Evolutionary conservation across 352 stramenopile genomes (phyloP).

Genomic region (Phytophthora hybrid): DNA sequence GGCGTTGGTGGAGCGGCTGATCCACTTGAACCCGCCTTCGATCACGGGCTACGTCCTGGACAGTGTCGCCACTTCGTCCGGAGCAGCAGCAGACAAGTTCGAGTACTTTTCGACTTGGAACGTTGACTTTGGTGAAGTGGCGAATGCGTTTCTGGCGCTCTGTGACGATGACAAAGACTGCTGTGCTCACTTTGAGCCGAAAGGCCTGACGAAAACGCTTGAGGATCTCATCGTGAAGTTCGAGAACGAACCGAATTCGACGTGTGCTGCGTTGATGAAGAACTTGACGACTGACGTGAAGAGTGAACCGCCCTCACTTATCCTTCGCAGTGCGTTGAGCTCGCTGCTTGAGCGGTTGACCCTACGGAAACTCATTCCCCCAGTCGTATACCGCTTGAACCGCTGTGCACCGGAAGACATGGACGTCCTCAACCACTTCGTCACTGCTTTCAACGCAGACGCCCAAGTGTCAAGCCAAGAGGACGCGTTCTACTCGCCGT

Average conservation of each 20-base stretch:
- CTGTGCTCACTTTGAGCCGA: conserved; percentile 19
- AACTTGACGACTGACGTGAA: conserved; percentile 4
- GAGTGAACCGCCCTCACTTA: conserved; percentile 27
- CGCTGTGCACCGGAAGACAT: conserved; percentile 41
- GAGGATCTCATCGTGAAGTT: conserved; percentile 26
- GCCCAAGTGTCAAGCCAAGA: conserved; percentile 18
- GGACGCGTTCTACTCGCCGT: conserved; percentile 34
- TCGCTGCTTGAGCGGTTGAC: conserved; percentile 28
- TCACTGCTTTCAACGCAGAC: conserved; percentile 20
- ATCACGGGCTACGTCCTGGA: conserved; percentile 62
- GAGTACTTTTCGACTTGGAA: conserved; percentile 59
- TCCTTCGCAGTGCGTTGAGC: conserved; percentile 34
- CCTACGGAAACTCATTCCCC: conserved; percentile 42
- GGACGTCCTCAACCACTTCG: conserved; percentile 28
- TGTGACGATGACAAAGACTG: conserved; percentile 33
- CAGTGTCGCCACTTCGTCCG: conserved; percentile 42
- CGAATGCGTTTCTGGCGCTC: conserved; percentile 35
- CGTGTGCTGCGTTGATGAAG: conserved; percentile 30
- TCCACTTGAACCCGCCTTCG: conserved; percentile 46
- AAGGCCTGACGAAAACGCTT: conserved; percentile 26
- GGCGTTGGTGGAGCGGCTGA: conserved; percentile 52
- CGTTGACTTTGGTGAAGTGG: conserved; percentile 42
- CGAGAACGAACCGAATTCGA: conserved; percentile 31
- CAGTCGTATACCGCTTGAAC: conserved; percentile 42
- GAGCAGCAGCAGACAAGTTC: conserved; percentile 29